These are phyloP conservation scores for Asterophora lycoperdoides DNA, from an alignment of 768 basidiomycete species.

Conservation along the genomic window DNA sequence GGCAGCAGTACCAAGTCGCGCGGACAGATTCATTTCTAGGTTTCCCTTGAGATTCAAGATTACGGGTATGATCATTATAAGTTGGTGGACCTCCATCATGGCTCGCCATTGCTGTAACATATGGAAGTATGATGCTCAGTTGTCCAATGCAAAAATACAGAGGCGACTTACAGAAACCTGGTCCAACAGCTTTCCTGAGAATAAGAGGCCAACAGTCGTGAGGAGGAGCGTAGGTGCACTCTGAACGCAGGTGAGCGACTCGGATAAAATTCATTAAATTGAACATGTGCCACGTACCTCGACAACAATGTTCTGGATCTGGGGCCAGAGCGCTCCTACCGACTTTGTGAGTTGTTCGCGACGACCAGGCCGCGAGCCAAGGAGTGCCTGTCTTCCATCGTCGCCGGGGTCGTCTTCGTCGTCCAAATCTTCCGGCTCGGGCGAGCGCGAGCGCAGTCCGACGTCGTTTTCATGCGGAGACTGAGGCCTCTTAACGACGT, in stretches of 20 bases:
- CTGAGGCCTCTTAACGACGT: slow-evolving; percentile 14
- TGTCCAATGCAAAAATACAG: background rate
- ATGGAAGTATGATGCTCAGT: background rate
- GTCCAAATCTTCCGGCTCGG: slow-evolving; percentile 32
- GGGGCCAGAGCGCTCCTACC: slow-evolving; percentile 41
- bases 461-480: background rate
- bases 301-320: slow-evolving; percentile 58
- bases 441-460: slow-evolving; percentile 7
- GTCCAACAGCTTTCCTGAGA: slow-evolving; percentile 89
- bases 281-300: slow-evolving; percentile 47
- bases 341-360: slow-evolving; percentile 19
- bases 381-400: slow-evolving; percentile 42
- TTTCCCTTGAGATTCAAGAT: slow-evolving; percentile 96
- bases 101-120: slow-evolving; percentile 73
- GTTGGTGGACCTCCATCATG: slow-evolving; percentile 86
- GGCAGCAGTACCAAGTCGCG: slow-evolving; percentile 90
- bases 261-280: too few relatives aligned
- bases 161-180: slow-evolving; percentile 67
- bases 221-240: slow-evolving; percentile 84
- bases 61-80: slow-evolving; percentile 95
- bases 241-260: slow-evolving; percentile 34
- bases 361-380: slow-evolving; percentile 31
- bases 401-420: slow-evolving; percentile 29
- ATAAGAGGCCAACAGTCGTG: slow-evolving; percentile 76
- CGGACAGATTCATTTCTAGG: slow-evolving; percentile 97